Base-by-base conservation (phyloP, 192 early-diverging fungal species). In the Coemansia sp. region DNA sequence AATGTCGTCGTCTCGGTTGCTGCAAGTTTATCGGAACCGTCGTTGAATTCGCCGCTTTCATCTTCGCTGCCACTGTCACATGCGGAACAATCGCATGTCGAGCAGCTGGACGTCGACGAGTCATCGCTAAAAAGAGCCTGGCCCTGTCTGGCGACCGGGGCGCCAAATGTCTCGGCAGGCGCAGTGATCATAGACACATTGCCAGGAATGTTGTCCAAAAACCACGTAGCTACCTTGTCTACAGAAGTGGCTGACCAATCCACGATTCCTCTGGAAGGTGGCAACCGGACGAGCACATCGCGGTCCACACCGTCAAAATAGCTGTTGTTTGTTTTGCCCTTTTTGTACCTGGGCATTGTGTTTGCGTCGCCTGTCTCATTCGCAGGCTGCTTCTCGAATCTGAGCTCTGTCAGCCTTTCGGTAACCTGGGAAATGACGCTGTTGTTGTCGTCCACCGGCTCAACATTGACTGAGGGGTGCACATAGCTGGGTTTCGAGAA, bases 211-310 rank as follows among this genome's bases (percentile, higher is more conserved):
- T 77, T 83, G 58, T 83, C 81, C 60, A 83, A 65, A 24, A 83
- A 83, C 81, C 81, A 83, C 1, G 81, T 83, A 23, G 81, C 81
- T 18, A 83, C 69, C 39, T 83, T 77, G 59, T 83, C 81, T 0
- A 72, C 75, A 9, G 64, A 69, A 39, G 75, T 64, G 0, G 72
- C n/a, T 18, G 72, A 63, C 81, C 81, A 83, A 49, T 83, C 81
- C 23, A 83, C 75, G 23, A 83, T 66, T 38, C 62, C 73, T 24
- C 81, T 64, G 12, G 75, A 60, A 16, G 81, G 81, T 34, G 81
- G 81, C 63, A 83, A 60, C 55, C 60, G 69, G 7, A 26, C 3
- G 1, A 30, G 66, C 5, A 46, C 61, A 5, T 77, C 81, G 30
- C 38, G 23, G 56, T 82, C 79, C 41, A 71, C 44, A 0, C 34